Evolutionary conservation across 2,329 filamentous ascomycete genomes (phyloP).

Genomic region (Hypocreales sp.): DNA sequence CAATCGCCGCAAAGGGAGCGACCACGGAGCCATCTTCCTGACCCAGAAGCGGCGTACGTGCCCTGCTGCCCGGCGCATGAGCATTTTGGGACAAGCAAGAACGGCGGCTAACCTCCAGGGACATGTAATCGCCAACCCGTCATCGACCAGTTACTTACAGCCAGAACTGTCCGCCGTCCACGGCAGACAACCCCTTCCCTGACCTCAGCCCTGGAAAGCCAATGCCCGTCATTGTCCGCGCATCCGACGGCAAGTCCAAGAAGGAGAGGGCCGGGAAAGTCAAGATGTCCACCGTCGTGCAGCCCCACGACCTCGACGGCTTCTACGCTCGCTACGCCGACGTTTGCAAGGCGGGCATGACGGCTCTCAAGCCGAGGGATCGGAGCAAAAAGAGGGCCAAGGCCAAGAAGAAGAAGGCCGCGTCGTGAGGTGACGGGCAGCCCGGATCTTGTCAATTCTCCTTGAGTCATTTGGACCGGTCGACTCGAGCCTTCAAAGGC

Average conservation of each 20-base stretch:
- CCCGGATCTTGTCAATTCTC: too few species aligned
- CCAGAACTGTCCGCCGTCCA: conserved; percentile 25
- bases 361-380: conserved; percentile 80
- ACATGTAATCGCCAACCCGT: too few species aligned
- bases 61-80: too few species aligned
- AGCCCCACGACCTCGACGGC: conserved; percentile 55
- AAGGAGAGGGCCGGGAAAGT: conserved; percentile 40
- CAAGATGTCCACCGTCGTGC: conserved; percentile 73
- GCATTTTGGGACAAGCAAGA: too few species aligned
- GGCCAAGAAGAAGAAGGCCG: conserved; percentile 53
- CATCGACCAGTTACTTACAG: conserved; percentile 30
- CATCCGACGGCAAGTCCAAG: conserved; percentile 62
- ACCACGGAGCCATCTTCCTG: conserved; percentile 59
- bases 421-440: too few species aligned
- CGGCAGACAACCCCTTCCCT: conserved; percentile 36
- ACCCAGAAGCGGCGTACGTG: conserved; percentile 59
- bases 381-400: conserved; percentile 73
- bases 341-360: conserved; percentile 79
- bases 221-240: conserved; percentile 65
- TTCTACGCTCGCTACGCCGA: conserved; percentile 86
- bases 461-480: too few species aligned
- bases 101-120: too few species aligned
- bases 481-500: too few species aligned
- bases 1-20: conserved; percentile 46
- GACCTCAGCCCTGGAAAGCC: conserved; percentile 44